A percentile compares a stretch with the other conserved stretches of the same genome.
These are phyloP conservation scores for Sanghuangporus baumii DNA, from an alignment of 1,284 basidiomycete genomes.

Conservation along the genomic window DNA sequence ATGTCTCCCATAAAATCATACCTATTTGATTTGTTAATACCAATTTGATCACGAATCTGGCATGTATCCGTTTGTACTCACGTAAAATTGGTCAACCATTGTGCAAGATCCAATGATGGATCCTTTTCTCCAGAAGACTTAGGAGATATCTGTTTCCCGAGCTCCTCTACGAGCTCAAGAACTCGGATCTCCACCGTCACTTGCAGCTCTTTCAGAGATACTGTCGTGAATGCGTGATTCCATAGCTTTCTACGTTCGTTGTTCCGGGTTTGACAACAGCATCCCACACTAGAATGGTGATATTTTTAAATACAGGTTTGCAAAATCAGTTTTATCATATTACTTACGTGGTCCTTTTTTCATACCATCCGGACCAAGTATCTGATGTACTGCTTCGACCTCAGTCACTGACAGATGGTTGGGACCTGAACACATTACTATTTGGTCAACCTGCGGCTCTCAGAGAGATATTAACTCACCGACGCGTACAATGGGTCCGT, in stretches of 20 bases:
- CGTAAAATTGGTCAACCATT: constrained; percentile 31
- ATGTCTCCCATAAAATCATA: constrained; percentile 37
- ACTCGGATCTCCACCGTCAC: constrained; percentile 29
- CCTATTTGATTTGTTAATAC: constrained; percentile 17
- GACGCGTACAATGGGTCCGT: constrained; percentile 21
- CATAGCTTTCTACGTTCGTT: constrained; percentile 34
- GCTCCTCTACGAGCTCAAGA: constrained; percentile 28
- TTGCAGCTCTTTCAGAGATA: constrained; percentile 34
- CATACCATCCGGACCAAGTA: constrained; percentile 24
- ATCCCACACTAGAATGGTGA: neutral
- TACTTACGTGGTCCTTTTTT: constrained; percentile 3
- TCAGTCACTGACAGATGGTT: constrained; percentile 21
- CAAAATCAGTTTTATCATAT: neutral
- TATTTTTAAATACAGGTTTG: neutral
- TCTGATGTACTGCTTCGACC: constrained; percentile 25
- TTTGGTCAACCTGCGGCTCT: neutral
- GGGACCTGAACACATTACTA: too few species aligned
- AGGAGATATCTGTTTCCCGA: constrained; percentile 20
- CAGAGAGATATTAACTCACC: constrained; percentile 10
- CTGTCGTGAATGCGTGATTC: constrained; percentile 35
- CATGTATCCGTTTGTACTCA: neutral
- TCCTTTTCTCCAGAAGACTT: neutral
- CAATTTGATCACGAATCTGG: neutral
- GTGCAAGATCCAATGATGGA: constrained; percentile 26
- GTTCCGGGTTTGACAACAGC: neutral